Base-by-base conservation (phyloP, 257 asterid genomes). In the Penstemon eatonii region DNA sequence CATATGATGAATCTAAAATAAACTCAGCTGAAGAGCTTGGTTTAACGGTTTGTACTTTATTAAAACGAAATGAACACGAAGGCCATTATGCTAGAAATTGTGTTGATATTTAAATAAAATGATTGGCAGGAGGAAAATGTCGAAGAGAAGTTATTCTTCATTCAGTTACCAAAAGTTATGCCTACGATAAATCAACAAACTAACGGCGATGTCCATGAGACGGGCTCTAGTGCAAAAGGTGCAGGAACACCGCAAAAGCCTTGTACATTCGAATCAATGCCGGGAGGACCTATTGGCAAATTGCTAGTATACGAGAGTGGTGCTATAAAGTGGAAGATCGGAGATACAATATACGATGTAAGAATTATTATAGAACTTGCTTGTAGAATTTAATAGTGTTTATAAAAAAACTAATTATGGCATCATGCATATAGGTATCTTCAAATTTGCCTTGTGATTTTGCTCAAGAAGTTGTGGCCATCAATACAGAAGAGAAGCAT, bases 271-370 rank as follows among this genome's bases (percentile, higher is more conserved):
- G 86, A 82, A 59, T 81, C 72, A 46, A 73, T 89, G 41, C 88
- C 87, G 36, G 76, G 74, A 10, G 99, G 97, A 18, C 72, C 69
- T 52, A 80, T 89, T 79, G 99, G 97, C 8, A 91, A 94, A 83
- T 74, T 89, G 84, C 38, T 87, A 25, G 91, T 91, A 6, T 89
- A 87, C 84, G 84, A 33, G 68, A 87, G 86, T 52, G 97, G 97
- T 62, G 87, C 88, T 64, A 74, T 89, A 40, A 91, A 94, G 79
- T 53, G 91, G 85, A 94, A 89, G 90, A 84, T 94, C 54, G 97
- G 99, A 7, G 96, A 87, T 55, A 74, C 68, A 46, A 67, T 89
- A 62, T 90, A 82, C 56, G 86, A 88, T 67, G 99, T 93, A 80
- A 88, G 96, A 79, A 49, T 53, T 12, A 53, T 56, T 12, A 53